These are phyloP conservation scores for Petasospora fabianii DNA, from an alignment of 1,139 yeast genomes.

Conservation along the genomic window DNA sequence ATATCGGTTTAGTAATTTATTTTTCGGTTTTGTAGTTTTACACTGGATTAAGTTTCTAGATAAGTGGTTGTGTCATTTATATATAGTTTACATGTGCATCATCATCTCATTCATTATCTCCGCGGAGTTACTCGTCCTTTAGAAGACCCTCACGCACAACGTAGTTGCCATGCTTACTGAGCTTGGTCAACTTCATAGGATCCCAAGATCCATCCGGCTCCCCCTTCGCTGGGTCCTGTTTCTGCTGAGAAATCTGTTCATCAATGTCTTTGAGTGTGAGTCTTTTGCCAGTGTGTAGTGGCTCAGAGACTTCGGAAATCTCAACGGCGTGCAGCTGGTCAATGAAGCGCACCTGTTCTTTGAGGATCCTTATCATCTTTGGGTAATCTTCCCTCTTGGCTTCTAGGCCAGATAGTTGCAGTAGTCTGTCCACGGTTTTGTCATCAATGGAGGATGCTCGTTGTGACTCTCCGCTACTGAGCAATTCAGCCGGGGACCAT, in stretches of 20 bases:
- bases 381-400: conserved; percentile 27
- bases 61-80: too few species aligned
- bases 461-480: conserved; percentile 1
- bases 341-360: conserved; percentile 45
- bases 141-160: conserved; percentile 38
- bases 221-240: conserved; percentile 30
- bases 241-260: conserved; percentile 20
- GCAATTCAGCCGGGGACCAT: conserved; percentile 27
- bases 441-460: conserved; percentile 14
- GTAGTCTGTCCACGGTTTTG: conserved; percentile 26
- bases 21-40: too few species aligned
- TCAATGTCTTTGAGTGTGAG: conserved; percentile 30
- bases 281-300: conserved; percentile 9
- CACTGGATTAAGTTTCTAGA: too few species aligned
- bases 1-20: too few species aligned
- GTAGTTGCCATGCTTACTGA: conserved; percentile 33
- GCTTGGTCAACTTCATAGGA: conserved; percentile 30
- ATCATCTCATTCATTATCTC: too few species aligned
- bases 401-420: conserved; percentile 45
- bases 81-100: too few species aligned
- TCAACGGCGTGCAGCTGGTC: conserved; percentile 37
- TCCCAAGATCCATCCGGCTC: conserved; percentile 38
- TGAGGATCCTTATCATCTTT: conserved; percentile 34
- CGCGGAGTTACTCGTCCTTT: conserved; percentile 23
- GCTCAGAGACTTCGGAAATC: conserved; percentile 4